Base-by-base conservation (phyloP, 1,139 yeast genomes). In the Spathaspora sp. region DNA sequence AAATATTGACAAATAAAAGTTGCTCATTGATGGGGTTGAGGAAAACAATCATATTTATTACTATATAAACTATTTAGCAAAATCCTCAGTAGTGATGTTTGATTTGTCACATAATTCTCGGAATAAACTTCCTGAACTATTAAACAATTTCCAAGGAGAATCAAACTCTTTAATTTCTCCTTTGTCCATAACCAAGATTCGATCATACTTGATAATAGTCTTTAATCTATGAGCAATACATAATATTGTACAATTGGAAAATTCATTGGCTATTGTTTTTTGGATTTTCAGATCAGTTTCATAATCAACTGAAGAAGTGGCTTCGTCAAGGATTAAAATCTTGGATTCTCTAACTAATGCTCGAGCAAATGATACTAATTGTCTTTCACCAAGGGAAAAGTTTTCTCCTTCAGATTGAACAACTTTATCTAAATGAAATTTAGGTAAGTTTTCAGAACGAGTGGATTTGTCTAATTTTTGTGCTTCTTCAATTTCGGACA, bases 191-290 rank as follows among this genome's bases (percentile, higher is more conserved):
- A 79, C 82, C 50, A 79, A 62, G 43, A 79, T 78, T 50, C 73
- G 64, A 55, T 79, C 83, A 51, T 78, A 78, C 49, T 72, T 66
- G 43, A 78, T 56, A 50, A 79, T 78, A 0, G 83, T 78, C 54
- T 72, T 74, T 59, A 78, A 68, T 51, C 83, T 67, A 57, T 78
- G 82, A 2, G 83, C 83, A 60, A 78, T 78, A 59, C 82, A 78
- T 51, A 78, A 65, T 41, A 78, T 76, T 0, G 83, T 76, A 52
- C 81, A 74, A 26, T 69, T 58, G 7, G 59, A 45, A 49, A 78
- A 78, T 55, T 77, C 81, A 7, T 55, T 56, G 0, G 67, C 67
- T 45, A 78, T 76, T 9, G 82, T 77, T 7, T 60, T 57, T 55
- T 78, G 83, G 48, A 78, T 78, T 54, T 67, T 74, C 13, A 73